Evolutionary conservation across 2,329 filamentous ascomycete species (phyloP).

Genomic region (Cyphellophora attinorum): DNA sequence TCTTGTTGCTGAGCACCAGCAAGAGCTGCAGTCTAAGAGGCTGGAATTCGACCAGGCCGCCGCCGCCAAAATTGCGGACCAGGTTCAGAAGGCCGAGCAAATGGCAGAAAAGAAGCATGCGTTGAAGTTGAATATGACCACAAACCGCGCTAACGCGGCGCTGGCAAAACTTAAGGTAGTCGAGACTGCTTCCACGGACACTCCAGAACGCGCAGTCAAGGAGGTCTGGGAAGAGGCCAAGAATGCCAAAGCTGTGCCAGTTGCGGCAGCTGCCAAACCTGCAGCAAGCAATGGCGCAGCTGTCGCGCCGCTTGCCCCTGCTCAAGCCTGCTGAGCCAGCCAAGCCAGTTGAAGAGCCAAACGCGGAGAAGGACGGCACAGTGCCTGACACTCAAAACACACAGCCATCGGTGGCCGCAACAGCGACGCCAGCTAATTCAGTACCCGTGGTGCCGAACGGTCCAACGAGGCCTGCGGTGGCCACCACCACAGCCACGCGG

Average conservation of each 20-base stretch:
- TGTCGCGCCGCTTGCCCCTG: constrained; percentile 8
- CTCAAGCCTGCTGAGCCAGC: not conserved
- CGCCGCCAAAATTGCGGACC: constrained; percentile 30
- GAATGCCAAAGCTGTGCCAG: constrained; percentile 44
- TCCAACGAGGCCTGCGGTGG: constrained; percentile 6
- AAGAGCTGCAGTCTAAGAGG: constrained; percentile 53
- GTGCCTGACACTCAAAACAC: constrained; percentile 4
- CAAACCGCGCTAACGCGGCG: constrained; percentile 56
- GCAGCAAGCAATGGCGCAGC: constrained; percentile 9
- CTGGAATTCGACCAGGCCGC: constrained; percentile 39
- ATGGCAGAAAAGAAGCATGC: constrained; percentile 67
- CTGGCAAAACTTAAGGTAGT: constrained; percentile 69
- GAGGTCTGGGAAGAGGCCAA: constrained; percentile 84
- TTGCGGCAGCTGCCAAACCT: constrained; percentile 22
- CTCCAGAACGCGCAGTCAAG: constrained; percentile 68
- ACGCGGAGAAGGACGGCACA: constrained; percentile 14
- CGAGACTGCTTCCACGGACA: constrained; percentile 72
- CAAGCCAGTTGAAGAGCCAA: constrained; percentile 3
- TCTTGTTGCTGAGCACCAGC: constrained; percentile 39
- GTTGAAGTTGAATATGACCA: constrained; percentile 68
- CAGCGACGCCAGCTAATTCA: constrained; percentile 10
- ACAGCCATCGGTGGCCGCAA: constrained; percentile 11
- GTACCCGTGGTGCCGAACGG: constrained; percentile 6
- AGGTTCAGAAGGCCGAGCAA: constrained; percentile 40
- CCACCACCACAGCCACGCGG: constrained; percentile 5